Evolutionary conservation across 2,329 filamentous ascomycete genomes (phyloP), one percentile per base, ranked within the genome.

Genomic region (Calonectria pseudoturangicola): DNA sequence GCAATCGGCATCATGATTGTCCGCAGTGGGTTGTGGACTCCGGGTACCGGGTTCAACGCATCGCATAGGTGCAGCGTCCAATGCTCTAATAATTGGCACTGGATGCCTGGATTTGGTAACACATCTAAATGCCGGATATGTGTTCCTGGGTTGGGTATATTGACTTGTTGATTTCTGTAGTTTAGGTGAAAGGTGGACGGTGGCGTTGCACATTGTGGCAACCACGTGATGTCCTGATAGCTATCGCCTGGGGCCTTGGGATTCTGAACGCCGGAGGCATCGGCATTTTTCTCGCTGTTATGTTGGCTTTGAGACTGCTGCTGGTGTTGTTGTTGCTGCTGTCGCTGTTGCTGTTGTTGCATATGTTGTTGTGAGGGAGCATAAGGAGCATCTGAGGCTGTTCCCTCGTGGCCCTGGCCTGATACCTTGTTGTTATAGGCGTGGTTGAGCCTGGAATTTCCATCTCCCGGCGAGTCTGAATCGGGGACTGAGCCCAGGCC

Each of bases 1-100:
- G 77, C 77, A 1, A 79, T 79, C 1, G 77, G 77, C 60, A 77
- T 76, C 76, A 79, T 77, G 8, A 76, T 73, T 2, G 70, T 79
- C 2, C 77, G 60, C 48, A 79, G 56, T 0, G 77, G 76, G 0
- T 79, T 79, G 16, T 74, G 70, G 3, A 77, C 68, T 0, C 77
- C 77, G 0, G 77, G 77, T 0, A 79, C 75, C 3, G 77, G 77
- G 1, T 75, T 77, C 12, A 79, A 16, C 2, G 76, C 75, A 45
- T 79, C 77, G 18, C 77, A 79, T 3, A 79, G 77, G 16, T 74
- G 65, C 2, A 79, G 36, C 0, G 74, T 77, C 77, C 77, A 79
- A 15, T 79, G 77, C 15, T 79, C 45, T 2, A 79, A 16, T 1
- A 79, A 28, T 18, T 79, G 75, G 9, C 77, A 79, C 18, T 79